A percentile compares a stretch with the other conserved stretches of the same genome.
These are phyloP conservation scores for Fusarium nisikadoi DNA, from an alignment of 2,329 filamentous ascomycete species.

Conservation along the genomic window DNA sequence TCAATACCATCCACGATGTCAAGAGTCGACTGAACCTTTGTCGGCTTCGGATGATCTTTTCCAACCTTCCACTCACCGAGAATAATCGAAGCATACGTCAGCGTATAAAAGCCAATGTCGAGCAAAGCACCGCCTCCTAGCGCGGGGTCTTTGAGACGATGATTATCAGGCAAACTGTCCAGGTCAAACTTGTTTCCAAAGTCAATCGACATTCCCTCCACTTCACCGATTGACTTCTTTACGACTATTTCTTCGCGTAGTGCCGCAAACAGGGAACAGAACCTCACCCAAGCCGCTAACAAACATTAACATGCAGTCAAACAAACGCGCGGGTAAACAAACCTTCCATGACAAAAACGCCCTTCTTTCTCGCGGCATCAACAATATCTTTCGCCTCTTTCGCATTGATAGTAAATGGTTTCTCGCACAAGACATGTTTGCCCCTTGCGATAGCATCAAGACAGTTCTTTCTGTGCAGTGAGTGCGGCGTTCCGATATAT, in stretches of 20 bases:
- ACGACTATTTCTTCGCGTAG: slow-evolving; percentile 10
- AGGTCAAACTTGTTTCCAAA: slow-evolving; percentile 24
- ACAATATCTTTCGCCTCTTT: slow-evolving; percentile 13
- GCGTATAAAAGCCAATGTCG: slow-evolving; percentile 11
- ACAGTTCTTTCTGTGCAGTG: slow-evolving; percentile 56
- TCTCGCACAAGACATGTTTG: slow-evolving; percentile 59
- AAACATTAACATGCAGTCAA: not conserved
- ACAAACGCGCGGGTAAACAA: not conserved
- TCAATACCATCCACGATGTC: slow-evolving; percentile 20
- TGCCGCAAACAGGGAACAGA: slow-evolving; percentile 20
- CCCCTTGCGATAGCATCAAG: slow-evolving; percentile 56
- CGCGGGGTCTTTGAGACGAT: slow-evolving; percentile 18
- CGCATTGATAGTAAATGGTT: slow-evolving; percentile 51
- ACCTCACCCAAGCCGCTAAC: slow-evolving; percentile 23
- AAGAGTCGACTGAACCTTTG: slow-evolving; percentile 3
- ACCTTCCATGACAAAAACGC: slow-evolving; percentile 25
- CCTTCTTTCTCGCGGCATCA: slow-evolving; percentile 9
- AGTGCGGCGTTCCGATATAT: slow-evolving; percentile 59
- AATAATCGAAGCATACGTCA: slow-evolving; percentile 20
- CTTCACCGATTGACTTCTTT: slow-evolving; percentile 23
- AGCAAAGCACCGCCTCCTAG: slow-evolving; percentile 22
- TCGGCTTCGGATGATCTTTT: slow-evolving; percentile 9
- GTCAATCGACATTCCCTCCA: slow-evolving; percentile 11
- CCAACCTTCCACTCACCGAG: slow-evolving; percentile 20
- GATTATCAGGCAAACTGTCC: not conserved